These are phyloP conservation scores for Penicillium arizonense DNA, from an alignment of 495 filamentous ascomycete genomes.

Conservation along the genomic window DNA sequence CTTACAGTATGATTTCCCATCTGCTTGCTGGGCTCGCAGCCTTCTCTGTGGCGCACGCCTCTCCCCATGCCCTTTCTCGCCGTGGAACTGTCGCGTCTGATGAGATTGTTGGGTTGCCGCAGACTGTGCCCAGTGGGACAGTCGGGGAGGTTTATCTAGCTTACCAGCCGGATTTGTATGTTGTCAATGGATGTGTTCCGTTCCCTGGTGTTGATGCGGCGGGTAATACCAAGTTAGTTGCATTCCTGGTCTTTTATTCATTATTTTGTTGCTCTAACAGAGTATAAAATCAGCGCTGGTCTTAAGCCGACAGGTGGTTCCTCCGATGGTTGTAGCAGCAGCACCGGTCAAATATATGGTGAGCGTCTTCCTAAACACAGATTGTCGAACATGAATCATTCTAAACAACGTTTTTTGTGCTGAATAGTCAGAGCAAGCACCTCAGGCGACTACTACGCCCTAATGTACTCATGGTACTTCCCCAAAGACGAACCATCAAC, in stretches of 20 bases:
- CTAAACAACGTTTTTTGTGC: background rate
- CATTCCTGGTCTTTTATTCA: background rate
- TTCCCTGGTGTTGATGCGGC: conserved; percentile 51
- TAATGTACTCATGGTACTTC: conserved; percentile 57
- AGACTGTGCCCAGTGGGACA: conserved; percentile 45
- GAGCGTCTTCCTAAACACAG: background rate
- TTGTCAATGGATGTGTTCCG: conserved; percentile 53
- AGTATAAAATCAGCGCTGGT: conserved; percentile 31
- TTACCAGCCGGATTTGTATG: conserved; percentile 50
- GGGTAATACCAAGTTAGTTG: conserved; percentile 47
- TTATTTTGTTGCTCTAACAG: too few species aligned
- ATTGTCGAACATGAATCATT: background rate
- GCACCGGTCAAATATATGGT: conserved; percentile 50
- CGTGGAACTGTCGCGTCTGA: conserved; percentile 42
- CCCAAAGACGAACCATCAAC: conserved; percentile 45
- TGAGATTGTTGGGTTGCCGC: conserved; percentile 43
- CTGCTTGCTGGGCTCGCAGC: conserved; percentile 1
- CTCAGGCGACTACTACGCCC: conserved; percentile 33
- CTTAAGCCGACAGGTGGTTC: conserved; percentile 34
- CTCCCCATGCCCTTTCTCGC: conserved; percentile 9
- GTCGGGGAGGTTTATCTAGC: conserved; percentile 43
- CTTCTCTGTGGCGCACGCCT: conserved; percentile 20
- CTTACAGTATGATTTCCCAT: conserved; percentile 5
- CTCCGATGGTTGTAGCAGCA: conserved; percentile 40
- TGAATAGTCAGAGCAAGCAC: conserved; percentile 26